Percentiles rank a stretch among this genome's conserved stretches.
These are phyloP conservation scores for Ophiocordyceps camponoti-saundersi DNA, from an alignment of 2,329 filamentous ascomycete genomes.

Conservation along the genomic window DNA sequence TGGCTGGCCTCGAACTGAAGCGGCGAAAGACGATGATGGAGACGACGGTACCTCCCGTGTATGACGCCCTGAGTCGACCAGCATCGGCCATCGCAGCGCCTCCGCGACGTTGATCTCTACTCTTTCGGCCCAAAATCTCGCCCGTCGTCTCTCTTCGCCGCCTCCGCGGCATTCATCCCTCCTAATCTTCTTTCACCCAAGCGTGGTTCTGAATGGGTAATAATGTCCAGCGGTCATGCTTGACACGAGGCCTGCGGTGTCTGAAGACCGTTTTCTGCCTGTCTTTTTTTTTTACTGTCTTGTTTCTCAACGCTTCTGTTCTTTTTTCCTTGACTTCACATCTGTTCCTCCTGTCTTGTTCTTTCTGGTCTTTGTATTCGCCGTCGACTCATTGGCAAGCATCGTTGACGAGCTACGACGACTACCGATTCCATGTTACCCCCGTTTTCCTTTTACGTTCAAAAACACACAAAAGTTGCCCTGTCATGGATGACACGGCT, in stretches of 20 bases:
- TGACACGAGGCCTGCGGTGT: constrained; percentile 4
- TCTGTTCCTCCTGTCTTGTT: background rate
- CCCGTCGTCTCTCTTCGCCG: no score
- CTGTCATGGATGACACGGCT: constrained; percentile 23
- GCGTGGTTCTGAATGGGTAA: background rate
- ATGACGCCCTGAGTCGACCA: constrained; percentile 31
- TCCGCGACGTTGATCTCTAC: constrained; percentile 17
- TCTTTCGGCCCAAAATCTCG: no score
- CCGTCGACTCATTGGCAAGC: constrained; percentile 9
- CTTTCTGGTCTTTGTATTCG: constrained; percentile 11
- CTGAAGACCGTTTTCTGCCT: background rate
- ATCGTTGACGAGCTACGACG: constrained; percentile 16
- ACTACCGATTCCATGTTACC: constrained; percentile 17
- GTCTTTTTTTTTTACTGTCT: background rate
- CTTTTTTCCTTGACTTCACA: background rate
- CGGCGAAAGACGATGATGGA: constrained; percentile 64
- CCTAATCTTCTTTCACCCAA: background rate
- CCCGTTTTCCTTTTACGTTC: constrained; percentile 1
- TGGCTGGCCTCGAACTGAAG: constrained; percentile 47
- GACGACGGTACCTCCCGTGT: constrained; percentile 31
- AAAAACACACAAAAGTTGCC: constrained; percentile 8
- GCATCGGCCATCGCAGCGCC: constrained; percentile 25
- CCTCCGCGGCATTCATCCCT: background rate
- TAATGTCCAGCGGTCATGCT: background rate
- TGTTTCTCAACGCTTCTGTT: background rate